phyloP scores from a whole-genome alignment of 805 yeast species.

The Ogataea pignaliae region DNA sequence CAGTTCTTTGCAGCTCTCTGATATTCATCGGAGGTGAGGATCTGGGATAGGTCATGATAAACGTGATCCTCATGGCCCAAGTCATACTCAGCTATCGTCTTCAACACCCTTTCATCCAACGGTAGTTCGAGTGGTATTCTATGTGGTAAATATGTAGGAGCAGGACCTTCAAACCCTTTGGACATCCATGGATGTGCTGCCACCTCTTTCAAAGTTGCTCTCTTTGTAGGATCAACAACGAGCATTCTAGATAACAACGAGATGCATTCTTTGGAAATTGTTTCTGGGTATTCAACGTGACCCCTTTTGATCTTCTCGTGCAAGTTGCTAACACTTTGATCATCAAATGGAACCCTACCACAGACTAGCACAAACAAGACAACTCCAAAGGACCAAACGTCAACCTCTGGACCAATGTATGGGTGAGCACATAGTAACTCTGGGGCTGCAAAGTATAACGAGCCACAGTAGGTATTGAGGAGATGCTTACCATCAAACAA shows the following conservation, averaged over 20 bases:
- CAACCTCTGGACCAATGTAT: conserved; percentile 95
- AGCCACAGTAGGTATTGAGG: conserved; percentile 93
- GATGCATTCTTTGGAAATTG: conserved; percentile 74
- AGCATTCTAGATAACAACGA: conserved; percentile 82
- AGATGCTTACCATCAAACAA: conserved; percentile 66
- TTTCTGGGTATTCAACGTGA: conserved; percentile 83
- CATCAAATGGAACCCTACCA: conserved; percentile 98
- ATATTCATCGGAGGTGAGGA: conserved; percentile 65
- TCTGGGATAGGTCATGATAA: conserved; percentile 46
- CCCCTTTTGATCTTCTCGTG: conserved; percentile 95
- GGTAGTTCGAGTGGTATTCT: conserved; percentile 73
- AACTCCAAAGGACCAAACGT: conserved; percentile 97
- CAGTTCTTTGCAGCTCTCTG: conserved; percentile 57
- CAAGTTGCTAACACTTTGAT: conserved; percentile 82
- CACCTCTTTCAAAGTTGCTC: conserved; percentile 78
- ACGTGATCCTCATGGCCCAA: conserved; percentile 67
- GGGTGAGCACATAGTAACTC: conserved; percentile 90
- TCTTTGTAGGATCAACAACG: conserved; percentile 78
- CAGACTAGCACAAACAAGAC: conserved; percentile 92
- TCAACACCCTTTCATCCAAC: conserved; percentile 59
- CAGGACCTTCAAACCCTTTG: conserved; percentile 74
- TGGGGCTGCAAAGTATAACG: conserved; percentile 97
- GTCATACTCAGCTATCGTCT: conserved; percentile 73
- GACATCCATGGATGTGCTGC: conserved; percentile 93
- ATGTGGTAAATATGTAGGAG: conserved; percentile 68